Base-by-base conservation (phyloP, 495 filamentous ascomycete genomes). In the Aspergillus panamensis region DNA sequence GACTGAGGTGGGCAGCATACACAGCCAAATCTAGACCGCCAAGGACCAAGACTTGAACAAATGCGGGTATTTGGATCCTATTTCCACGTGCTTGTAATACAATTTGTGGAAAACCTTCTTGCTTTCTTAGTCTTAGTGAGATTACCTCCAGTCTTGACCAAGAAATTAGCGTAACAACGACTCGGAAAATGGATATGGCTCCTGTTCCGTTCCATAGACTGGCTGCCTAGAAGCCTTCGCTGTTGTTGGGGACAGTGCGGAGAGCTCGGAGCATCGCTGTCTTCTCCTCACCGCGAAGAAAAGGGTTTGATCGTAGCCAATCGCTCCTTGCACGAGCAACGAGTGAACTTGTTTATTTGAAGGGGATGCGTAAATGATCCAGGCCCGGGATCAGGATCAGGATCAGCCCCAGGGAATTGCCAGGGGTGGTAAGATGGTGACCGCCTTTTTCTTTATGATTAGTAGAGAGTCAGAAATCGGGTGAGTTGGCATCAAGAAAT, bases 381-480 rank as follows among this genome's bases (percentile, higher is more conserved):
- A 17, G n/a, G n/a, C n/a, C n/a, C n/a, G n/a, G 37, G 37, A 40
- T 40, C 42, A 45, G 42, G 42, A 45, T 45, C 42, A 45, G 42
- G 42, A 45, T 45, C 42, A 20, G n/a, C 35, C 8, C 6, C 8
- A 39, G 35, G 35, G 14, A 39, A 10, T n/a, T n/a, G 35, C 42
- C 42, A 45, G 17, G 16, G 16, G n/a, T 20, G 21, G 47, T n/a
- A 20, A 49, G 6, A 31, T 8, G 16, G 47, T 49, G 47, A 49
- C 29, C 29, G 20, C 47, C 29, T 20, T 49, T 49, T 49, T 49
- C 16, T 31, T 31, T 49, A 16, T 17, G n/a, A n/a, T n/a, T n/a
- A n/a, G n/a, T n/a, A n/a, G n/a, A n/a, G n/a, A n/a, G n/a, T n/a
- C n/a, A n/a, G 35, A 39, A 12, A 10, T 39, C 8, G 42, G 42